These are phyloP conservation scores for Phytopythium mirpurense DNA, from an alignment of 352 stramenopile species.

Conservation along the genomic window DNA sequence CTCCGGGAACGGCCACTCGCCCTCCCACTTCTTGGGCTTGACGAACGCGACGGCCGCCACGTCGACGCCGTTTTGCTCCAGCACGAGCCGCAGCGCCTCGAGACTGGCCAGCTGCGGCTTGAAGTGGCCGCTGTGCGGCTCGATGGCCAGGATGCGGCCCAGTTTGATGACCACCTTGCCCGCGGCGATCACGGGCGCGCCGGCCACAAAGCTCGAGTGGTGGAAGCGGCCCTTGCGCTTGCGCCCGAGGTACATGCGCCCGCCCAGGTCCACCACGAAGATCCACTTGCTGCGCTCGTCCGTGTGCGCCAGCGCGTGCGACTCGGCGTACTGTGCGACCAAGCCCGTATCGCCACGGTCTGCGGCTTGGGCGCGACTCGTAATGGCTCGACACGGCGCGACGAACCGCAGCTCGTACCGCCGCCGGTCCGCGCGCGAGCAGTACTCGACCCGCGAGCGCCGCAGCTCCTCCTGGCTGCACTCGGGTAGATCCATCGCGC, in stretches of 20 bases:
- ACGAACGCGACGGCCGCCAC: conserved; percentile 44
- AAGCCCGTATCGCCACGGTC: no score
- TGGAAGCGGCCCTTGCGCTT: conserved; percentile 73
- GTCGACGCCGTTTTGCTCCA: conserved; percentile 32
- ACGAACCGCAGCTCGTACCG: conserved; percentile 43
- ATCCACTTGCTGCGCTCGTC: conserved; percentile 72
- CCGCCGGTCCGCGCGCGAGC: conserved; percentile 26
- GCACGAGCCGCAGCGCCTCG: conserved; percentile 30
- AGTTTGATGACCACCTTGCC: conserved; percentile 63
- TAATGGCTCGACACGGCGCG: background rate
- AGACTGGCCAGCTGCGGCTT: conserved; percentile 55
- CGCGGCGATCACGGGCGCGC: conserved; percentile 50
- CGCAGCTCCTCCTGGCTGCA: conserved; percentile 44
- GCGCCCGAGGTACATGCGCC: conserved; percentile 52
- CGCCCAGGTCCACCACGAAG: conserved; percentile 51
- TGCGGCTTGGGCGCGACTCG: no score
- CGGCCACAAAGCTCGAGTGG: conserved; percentile 73
- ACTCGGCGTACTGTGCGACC: conserved; percentile 28
- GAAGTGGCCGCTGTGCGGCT: conserved; percentile 75
- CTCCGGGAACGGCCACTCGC: conserved; percentile 47
- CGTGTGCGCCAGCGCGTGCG: conserved; percentile 35
- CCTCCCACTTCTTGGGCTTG: conserved; percentile 64
- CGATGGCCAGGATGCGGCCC: conserved; percentile 49
- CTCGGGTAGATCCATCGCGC: conserved; percentile 39
- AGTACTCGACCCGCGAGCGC: conserved; percentile 50